Base-by-base conservation (phyloP, 805 yeast genomes). In the Ogataea saltuana region DNA sequence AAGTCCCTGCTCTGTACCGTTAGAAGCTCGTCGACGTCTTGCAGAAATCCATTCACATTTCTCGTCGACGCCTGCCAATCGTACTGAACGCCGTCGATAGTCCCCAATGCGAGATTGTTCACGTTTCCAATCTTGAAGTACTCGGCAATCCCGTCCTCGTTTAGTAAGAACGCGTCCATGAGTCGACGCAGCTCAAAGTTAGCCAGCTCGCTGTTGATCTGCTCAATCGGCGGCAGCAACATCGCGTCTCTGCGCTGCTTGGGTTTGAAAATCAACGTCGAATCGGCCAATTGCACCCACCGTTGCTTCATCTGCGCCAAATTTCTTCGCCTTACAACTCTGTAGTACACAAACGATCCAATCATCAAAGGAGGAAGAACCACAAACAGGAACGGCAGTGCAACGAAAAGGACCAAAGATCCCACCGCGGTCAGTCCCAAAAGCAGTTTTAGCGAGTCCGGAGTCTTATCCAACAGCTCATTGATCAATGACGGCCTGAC, bases 281-380 rank as follows among this genome's bases (percentile, higher is more conserved):
- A 61, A 28, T 54, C 53, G 6, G 45, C 15, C 27, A 66, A 39
- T 17, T 40, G 29, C 2, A 45, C 41, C 67, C 65, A 59, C 23
- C 55, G 49, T 21, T 34, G 44, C 5, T 35, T 39, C 47, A 55
- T 52, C 21, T 46, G 50, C 22, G 42, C 42, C 12, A 44, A 35
- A 13, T 44, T 20, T 28, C 49, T 44, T 18, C 42, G 41, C 17
- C 39, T 41, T 18, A 53, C 44, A 2, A 51, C 21, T 22, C 45
- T 51, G 29, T 46, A 51, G 12, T 49, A 41, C 12, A 56, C 22
- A 28, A 44, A 52, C 1, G 63, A 54, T 9, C 65, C 61, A n/a
- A 65, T 23, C 3, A 61, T 16, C 6, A 61, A 11, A 2, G 69
- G 64, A 6, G 70, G 70, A 4, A 62, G 41, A 10, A 59, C 58